Conservation (phyloP, 2,329 filamentous ascomycete species). For the Exophiala lecanii-corni region DNA sequence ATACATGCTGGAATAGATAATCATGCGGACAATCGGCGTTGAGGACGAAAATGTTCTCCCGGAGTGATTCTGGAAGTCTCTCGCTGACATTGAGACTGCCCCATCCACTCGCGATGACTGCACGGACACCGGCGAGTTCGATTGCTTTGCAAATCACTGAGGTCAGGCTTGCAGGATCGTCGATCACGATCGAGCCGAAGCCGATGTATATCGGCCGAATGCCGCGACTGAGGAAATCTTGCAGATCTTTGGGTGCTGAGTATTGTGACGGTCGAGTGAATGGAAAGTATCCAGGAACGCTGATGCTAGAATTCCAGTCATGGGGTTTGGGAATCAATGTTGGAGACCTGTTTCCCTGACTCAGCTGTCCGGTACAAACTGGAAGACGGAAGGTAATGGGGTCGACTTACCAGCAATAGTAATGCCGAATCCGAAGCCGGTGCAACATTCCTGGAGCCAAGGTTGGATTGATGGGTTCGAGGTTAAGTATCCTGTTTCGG, state of each 20-base stretch:
- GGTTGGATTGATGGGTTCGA: constrained; percentile 36
- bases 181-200: constrained; percentile 54
- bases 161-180: constrained; percentile 44
- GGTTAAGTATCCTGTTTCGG: constrained; percentile 32
- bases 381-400: no score
- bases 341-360: constrained; percentile 31
- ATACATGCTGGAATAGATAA: constrained; percentile 55
- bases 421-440: constrained; percentile 37
- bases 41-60: constrained; percentile 45
- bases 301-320: constrained; percentile 37
- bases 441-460: constrained; percentile 36
- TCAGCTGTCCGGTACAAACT: no score
- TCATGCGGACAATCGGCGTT: constrained; percentile 51
- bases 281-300: constrained; percentile 43
- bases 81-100: constrained; percentile 31
- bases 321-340: constrained; percentile 36
- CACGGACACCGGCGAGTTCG: constrained; percentile 43
- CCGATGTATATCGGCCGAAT: constrained; percentile 52
- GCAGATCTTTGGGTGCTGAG: constrained; percentile 37
- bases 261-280: constrained; percentile 36
- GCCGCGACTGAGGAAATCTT: constrained; percentile 42
- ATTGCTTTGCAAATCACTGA: constrained; percentile 46
- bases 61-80: constrained; percentile 1
- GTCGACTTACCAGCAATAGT: constrained; percentile 40
- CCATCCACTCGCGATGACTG: constrained; percentile 53